These are phyloP conservation scores for Collybia sp. DNA, from an alignment of 768 basidiomycete species.

Conservation along the genomic window DNA sequence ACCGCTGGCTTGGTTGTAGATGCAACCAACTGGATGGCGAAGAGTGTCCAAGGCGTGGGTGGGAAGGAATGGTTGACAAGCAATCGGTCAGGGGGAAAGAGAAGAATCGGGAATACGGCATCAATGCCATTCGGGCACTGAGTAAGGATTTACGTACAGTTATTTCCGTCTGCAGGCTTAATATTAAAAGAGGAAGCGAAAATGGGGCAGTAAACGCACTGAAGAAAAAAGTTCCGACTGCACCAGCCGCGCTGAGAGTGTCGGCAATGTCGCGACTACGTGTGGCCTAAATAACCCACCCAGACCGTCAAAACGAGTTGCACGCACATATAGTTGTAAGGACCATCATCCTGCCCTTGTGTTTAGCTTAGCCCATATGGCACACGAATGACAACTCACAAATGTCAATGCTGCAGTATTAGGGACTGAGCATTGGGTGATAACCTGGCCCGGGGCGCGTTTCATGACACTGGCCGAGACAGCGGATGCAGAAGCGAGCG, in stretches of 20 bases:
- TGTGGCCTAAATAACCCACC: not conserved
- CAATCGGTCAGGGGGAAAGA: not conserved
- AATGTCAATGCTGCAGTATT: constrained; percentile 15
- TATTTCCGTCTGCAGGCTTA: constrained; percentile 25
- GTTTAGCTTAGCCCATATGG: not conserved
- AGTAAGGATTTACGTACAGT: constrained; percentile 20
- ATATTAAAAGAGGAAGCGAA: not conserved
- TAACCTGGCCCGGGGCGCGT: constrained; percentile 10
- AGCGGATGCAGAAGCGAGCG: no score
- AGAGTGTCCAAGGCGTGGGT: not conserved
- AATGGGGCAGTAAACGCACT: constrained; percentile 22
- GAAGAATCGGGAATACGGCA: not conserved
- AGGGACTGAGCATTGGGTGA: constrained; percentile 13
- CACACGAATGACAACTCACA: constrained; percentile 4
- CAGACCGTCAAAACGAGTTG: not conserved
- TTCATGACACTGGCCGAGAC: not conserved
- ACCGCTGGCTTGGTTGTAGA: constrained; percentile 24
- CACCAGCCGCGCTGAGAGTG: constrained; percentile 25
- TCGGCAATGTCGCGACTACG: constrained; percentile 30
- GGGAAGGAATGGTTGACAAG: not conserved
- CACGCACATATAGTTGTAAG: constrained; percentile 15
- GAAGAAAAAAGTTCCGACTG: constrained; percentile 40
- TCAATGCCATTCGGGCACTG: not conserved
- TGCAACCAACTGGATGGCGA: constrained; percentile 25
- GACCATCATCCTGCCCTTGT: constrained; percentile 13